Evolutionary conservation across 2,329 filamentous ascomycete genomes (phyloP), one percentile per base, ranked within the genome.

Genomic region (Claviceps capensis): DNA sequence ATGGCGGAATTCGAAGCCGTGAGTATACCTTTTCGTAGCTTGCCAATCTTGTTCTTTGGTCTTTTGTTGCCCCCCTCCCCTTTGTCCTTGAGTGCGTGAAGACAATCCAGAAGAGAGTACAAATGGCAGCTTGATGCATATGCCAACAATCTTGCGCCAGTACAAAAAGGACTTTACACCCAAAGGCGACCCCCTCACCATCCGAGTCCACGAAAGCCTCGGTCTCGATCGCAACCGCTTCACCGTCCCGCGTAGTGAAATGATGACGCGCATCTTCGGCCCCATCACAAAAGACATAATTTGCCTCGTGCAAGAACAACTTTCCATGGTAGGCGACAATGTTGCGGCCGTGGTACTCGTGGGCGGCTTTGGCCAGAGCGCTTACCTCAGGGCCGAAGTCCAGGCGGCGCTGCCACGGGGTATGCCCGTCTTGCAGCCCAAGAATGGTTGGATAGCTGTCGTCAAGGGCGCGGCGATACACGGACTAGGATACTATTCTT

Each of bases 211-310:
- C 38, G 53, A 64, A 22, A 63, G 59, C 30, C 62, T 69, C 36
- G 65, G 65, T 2, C 48, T 68, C 17, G 60, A 56, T 36, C 61
- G 65, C 42, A 63, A 67, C 30, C 58, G 56, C 34, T 61, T 56
- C 51, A 65, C 62, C 1, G 62, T 69, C 57, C 51, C 67, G n/a
- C 61, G 78, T 64, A 50, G 84, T 81, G 62, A 43, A 77, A 90
- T 66, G 84, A 88, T 60, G 77, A 84, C 65, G 76, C 71, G 59
- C 78, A 65, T 69, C 13, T 67, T 68, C 52, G 64, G 65, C 4
- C 66, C 67, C 5, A 68, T 69, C 57, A 71, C 58, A 65, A 77
- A 63, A 65, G 63, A 71, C 19, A 64, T 70, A n/a, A 61, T 68
- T 2, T 67, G 67, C 2, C 66, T 72, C 4, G 67, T 75, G 47